A percentile compares a stretch with the other conserved stretches of the same genome.
Conservation (phyloP, 768 basidiomycete genomes). For the Amanita subjunquillea region DNA sequence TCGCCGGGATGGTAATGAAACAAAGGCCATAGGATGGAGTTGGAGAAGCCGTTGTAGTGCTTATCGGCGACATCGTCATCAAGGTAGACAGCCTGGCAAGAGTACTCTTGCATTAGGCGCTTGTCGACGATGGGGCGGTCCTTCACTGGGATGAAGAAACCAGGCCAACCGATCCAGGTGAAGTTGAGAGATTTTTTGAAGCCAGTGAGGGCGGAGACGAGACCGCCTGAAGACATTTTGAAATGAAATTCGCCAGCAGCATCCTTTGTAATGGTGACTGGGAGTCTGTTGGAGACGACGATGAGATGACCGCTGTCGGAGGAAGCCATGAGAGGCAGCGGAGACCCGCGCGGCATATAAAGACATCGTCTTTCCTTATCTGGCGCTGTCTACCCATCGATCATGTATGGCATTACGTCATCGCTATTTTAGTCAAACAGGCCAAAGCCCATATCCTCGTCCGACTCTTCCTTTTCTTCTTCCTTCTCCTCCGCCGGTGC, state of each 20-base stretch:
- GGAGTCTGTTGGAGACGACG: slow-evolving; percentile 92
- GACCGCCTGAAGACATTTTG: slow-evolving; percentile 98
- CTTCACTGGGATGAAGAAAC: slow-evolving; percentile 86
- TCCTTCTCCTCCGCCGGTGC: slow-evolving; percentile 62
- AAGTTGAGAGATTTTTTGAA: slow-evolving; percentile 98
- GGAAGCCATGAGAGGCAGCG: slow-evolving; percentile 7
- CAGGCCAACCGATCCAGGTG: slow-evolving; percentile 96
- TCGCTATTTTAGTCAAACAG: slow-evolving; percentile 60
- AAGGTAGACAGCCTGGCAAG: slow-evolving; percentile 96
- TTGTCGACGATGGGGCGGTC: slow-evolving; percentile 89
- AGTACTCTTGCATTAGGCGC: slow-evolving; percentile 89
- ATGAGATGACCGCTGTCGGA: slow-evolving; percentile 56
- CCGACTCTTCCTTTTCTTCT: slow-evolving; percentile 79
- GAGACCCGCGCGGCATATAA: neutral
- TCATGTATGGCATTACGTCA: neutral
- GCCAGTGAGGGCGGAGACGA: slow-evolving; percentile 93
- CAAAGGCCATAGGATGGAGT: slow-evolving; percentile 98
- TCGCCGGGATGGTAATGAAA: slow-evolving; percentile 99
- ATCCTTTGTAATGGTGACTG: slow-evolving; percentile 94
- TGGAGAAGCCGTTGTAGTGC: slow-evolving; percentile 98
- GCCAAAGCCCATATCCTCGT: slow-evolving; percentile 94
- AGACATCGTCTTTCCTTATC: neutral
- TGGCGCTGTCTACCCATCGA: neutral
- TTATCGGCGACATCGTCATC: slow-evolving; percentile 97
- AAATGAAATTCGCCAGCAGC: slow-evolving; percentile 89